Base-by-base conservation (phyloP, 106 monocot genomes). In the Dioscorea dumetorum region DNA sequence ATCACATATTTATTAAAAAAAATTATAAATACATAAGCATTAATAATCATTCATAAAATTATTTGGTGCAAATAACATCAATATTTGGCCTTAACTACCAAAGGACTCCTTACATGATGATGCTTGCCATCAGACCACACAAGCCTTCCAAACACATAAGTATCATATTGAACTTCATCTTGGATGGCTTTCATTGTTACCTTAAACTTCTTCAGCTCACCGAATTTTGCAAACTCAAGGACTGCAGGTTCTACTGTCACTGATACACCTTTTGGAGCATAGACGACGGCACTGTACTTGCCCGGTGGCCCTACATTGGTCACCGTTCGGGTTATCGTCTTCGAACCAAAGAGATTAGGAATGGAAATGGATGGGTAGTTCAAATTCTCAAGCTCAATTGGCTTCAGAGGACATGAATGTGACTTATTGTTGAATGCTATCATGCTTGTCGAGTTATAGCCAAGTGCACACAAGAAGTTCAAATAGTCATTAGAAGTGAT, bases 301-400 rank as follows among this genome's bases (percentile, higher is more conserved):
- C 86, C 83, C 0, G 86, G 83, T 0, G 63, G 14, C 14, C 89
- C 93, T 0, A 93, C 88, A 41, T 93, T 93, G 69, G 78, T 93
- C 70, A 93, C 17, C 34, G 34, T 78, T 1, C 89, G 67, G 0
- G 50, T 64, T 16, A 89, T 75, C 6, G 68, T 75, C 24, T 49
- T 51, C 2, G 63, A 34, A 24, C 62, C 49, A 2, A 51, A 61
- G 56, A 93, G 72, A 4, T 62, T 57, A 11, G 77, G 72, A 60
- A 87, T 56, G 7, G 83, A 53, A 64, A 87, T 79, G 14, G 82
- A 80, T 35, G 87, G 83, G 48, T 87, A 87, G 77, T 87, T 87
- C 2, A 80, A 49, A 53, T 87, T 80, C 21, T 76, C 63, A 23
- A 71, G 10, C 5, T 24, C 13, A 5, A 50, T 41, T 22, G 71